phyloP scores from a whole-genome alignment of 495 filamentous ascomycete genomes.

The Astrothelium macrocarpum region DNA sequence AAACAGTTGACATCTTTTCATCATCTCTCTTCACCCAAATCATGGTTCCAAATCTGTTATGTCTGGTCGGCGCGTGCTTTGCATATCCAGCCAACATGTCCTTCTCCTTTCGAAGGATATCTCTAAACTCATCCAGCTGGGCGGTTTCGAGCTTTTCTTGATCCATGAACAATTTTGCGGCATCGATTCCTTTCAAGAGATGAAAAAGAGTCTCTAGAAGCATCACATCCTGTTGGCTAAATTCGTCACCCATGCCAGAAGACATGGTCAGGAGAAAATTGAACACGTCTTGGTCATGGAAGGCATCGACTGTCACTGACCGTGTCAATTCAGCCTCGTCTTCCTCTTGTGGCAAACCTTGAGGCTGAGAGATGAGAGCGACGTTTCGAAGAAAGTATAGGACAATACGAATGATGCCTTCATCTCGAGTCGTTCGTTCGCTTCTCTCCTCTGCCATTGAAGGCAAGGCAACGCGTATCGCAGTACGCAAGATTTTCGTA shows the following conservation, averaged over 20 bases:
- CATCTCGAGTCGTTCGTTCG: slow-evolving; percentile 70
- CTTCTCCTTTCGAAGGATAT: slow-evolving; percentile 67
- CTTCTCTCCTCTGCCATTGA: slow-evolving; percentile 70
- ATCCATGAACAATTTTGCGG: slow-evolving; percentile 75
- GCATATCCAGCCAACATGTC: slow-evolving; percentile 68
- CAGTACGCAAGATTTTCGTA: slow-evolving; percentile 63
- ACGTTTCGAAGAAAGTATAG: slow-evolving; percentile 85
- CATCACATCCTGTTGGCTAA: slow-evolving; percentile 74
- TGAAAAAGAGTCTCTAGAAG: slow-evolving; percentile 87
- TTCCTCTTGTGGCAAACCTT: slow-evolving; percentile 48
- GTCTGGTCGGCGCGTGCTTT: slow-evolving; percentile 72
- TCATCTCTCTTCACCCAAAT: slow-evolving; percentile 90
- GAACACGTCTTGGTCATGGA: slow-evolving; percentile 82
- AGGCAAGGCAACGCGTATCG: slow-evolving; percentile 72
- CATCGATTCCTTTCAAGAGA: slow-evolving; percentile 79
- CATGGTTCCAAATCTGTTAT: slow-evolving; percentile 94
- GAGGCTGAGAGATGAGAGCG: slow-evolving; percentile 66
- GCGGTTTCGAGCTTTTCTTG: slow-evolving; percentile 56
- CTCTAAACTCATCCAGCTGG: slow-evolving; percentile 62
- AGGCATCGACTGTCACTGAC: slow-evolving; percentile 78
- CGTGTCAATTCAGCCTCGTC: slow-evolving; percentile 85
- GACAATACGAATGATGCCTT: slow-evolving; percentile 86
- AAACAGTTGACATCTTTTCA: slow-evolving; percentile 65
- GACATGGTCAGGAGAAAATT: slow-evolving; percentile 73
- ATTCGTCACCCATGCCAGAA: slow-evolving; percentile 88